Conservation (phyloP, 2,329 filamentous ascomycete species). For the Alternaria incomplexa region DNA sequence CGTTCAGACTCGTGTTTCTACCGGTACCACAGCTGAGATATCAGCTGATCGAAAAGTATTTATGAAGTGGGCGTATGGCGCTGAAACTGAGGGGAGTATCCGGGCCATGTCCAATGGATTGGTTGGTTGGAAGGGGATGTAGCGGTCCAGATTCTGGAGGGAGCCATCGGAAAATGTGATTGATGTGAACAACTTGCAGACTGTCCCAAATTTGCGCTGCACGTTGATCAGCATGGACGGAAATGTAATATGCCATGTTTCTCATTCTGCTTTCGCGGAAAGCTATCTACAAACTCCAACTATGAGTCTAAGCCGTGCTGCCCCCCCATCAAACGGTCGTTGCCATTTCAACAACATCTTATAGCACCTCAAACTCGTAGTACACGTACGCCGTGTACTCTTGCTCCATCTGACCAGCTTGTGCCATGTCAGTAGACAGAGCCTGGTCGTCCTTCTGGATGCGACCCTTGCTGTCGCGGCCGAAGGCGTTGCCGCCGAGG, state of each 20-base stretch:
- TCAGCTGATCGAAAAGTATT: background rate
- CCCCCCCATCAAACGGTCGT: background rate
- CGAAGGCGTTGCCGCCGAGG: constrained; percentile 92
- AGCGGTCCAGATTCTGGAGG: too few species aligned
- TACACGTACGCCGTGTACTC: constrained; percentile 98
- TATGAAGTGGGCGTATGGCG: background rate
- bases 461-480: constrained; percentile 89
- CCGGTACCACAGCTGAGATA: background rate
- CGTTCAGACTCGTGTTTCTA: background rate
- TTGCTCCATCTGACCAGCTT: constrained; percentile 70
- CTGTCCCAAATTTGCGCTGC: too few species aligned
- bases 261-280: background rate
- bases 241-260: background rate
- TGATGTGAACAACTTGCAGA: too few species aligned
- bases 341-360: background rate
- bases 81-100: background rate
- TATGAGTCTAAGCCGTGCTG: background rate
- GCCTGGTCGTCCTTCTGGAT: constrained; percentile 87
- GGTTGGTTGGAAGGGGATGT: background rate
- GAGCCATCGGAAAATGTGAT: too few species aligned
- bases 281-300: background rate
- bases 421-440: constrained; percentile 81
- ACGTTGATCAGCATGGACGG: too few species aligned
- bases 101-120: background rate
- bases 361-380: constrained; percentile 84